Evolutionary conservation across 2,329 filamentous ascomycete genomes (phyloP).

Genomic region (Beauveria sp.): DNA sequence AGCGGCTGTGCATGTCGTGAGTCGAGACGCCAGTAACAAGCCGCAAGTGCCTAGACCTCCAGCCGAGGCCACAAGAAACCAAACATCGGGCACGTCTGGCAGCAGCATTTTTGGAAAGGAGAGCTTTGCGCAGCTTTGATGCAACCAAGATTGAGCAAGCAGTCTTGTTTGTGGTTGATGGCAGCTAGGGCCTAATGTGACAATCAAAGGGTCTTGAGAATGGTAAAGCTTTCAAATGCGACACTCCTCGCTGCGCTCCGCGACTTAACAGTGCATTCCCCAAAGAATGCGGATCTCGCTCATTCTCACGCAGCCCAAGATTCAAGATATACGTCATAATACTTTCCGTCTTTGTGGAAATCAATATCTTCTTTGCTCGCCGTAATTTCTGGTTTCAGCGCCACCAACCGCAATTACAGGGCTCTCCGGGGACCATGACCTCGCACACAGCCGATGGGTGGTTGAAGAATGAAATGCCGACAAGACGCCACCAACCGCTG

Average conservation of each 20-base stretch:
- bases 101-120: neutral
- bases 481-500: neutral
- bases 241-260: neutral
- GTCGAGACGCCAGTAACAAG: conserved; percentile 27
- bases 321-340: neutral
- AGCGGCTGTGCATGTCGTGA: neutral
- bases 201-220: neutral
- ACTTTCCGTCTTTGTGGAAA: neutral
- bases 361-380: neutral
- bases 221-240: neutral
- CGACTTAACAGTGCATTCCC: neutral
- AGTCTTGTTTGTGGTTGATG: no score
- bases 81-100: neutral
- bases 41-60: conserved; percentile 17
- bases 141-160: neutral
- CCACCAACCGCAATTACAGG: neutral
- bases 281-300: neutral
- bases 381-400: neutral
- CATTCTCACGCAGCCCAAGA: no score
- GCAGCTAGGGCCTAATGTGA: neutral
- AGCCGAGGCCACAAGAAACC: neutral
- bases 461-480: neutral
- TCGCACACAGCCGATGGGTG: neutral
- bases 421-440: neutral
- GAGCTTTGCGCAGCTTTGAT: neutral